Evolutionary conservation across 192 early-diverging fungal species (phyloP).

Genomic region (Kickxella alabastrina): DNA sequence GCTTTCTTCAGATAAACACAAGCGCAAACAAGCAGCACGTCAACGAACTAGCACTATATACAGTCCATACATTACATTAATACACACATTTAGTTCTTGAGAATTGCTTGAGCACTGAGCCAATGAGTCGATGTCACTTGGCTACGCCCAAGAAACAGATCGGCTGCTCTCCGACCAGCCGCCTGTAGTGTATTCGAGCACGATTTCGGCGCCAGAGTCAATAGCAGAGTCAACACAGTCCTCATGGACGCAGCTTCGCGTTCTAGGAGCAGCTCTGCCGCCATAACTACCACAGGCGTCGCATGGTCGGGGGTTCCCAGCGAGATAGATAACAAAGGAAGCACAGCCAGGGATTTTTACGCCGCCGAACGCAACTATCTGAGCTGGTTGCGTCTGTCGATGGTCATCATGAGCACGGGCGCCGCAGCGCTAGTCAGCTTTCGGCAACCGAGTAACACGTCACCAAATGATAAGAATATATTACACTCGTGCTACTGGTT

Average conservation of each 20-base stretch:
- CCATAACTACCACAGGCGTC: not conserved
- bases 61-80: no score
- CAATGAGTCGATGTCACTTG: no score
- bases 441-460: not conserved
- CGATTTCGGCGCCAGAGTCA: no score
- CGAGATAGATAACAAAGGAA: constrained; percentile 21
- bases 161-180: not conserved
- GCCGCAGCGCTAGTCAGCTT: constrained; percentile 16
- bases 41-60: no score
- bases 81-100: not conserved
- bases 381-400: constrained; percentile 33
- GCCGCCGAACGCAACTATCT: constrained; percentile 46
- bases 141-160: not conserved
- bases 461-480: not conserved
- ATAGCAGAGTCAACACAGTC: not conserved
- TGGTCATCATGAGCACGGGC: constrained; percentile 34
- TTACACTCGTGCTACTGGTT: constrained; percentile 8
- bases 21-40: no score
- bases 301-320: not conserved
- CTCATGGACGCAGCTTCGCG: not conserved
- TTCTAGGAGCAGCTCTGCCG: no score
- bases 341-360: constrained; percentile 44
- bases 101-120: no score
- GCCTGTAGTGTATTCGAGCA: not conserved
- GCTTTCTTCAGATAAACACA: no score